Evolutionary conservation across 2,329 filamentous ascomycete genomes (phyloP), one percentile per base, ranked within the genome.

Genomic region (Fusarium armeniacum): DNA sequence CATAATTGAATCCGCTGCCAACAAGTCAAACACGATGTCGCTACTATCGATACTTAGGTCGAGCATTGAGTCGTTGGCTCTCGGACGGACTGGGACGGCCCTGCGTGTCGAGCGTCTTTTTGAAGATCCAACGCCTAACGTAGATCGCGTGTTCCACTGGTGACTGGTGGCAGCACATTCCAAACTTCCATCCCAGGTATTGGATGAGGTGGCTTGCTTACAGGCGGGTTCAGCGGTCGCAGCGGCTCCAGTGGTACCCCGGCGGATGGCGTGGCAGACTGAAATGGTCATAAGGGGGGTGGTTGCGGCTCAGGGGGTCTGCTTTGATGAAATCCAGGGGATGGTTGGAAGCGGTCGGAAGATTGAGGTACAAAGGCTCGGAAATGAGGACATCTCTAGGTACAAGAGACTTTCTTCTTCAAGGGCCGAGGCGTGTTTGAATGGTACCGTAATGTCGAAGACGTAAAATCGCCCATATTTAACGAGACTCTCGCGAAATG

Each of bases 111-210:
- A 45, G 49, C 40, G 22, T 36, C 35, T 54, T 62, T 52, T 46
- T 46, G 30, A 32, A 61, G 38, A 49, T 49, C 30, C 40, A 45
- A 67, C 44, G 56, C 61, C 51, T 67, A 65, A 69, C 58, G 52
- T 67, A 69, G 62, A 66, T 59, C 60, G 61, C 59, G 52, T 73
- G 60, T 73, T 44, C 74, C 72, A 76, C 76, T 74, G 41, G 62
- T 53, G 58, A 76, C 76, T 74, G 41, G 62, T 53, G 56, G 59
- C 62, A 69, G 49, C 50, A 53, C 71, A 78, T 78, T 77, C 75
- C 75, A 68, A 64, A 52, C 26, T 55, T 47, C 55, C 62, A 63
- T n/a, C 36, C 30, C 49, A 62, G 43, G 65, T 58, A 77, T 75
- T 76, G 76, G 70, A 62, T 68, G 70, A 66, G 61, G 59, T 73